Evolutionary conservation across 2,329 filamentous ascomycete species (phyloP), one percentile per base, ranked within the genome.

Genomic region (Xylaria sp.): DNA sequence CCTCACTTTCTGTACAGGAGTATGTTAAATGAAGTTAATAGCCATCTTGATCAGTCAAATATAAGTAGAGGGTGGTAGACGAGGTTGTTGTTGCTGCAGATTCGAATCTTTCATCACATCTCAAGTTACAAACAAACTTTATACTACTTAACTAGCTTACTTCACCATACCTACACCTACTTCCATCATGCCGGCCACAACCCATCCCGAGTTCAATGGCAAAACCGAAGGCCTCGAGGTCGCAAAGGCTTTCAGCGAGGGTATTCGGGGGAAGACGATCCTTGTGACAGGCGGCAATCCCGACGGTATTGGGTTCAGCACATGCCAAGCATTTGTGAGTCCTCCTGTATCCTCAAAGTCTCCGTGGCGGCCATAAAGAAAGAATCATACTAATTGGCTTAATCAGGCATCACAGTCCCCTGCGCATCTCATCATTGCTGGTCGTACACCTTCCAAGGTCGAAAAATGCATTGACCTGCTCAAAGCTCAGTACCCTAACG

Each of bases 181-280:
- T 23, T 8, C 20, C 65, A 75, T 56, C 39, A 77, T 77, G 76
- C 67, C 76, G n/a, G 51, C 70, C 31, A 81, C 79, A 59, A 80
- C 79, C 20, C 70, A 82, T 69, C 68, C 80, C 28, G 74, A 80
- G 23, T 82, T 81, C 67, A 74, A 78, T 58, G 65, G 65, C 1
- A 69, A 78, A 0, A 83, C 82, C 18, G 79, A 82, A 69, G 80
- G 72, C n/a, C 62, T 79, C 9, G 80, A 82, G 25, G 81, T 83
- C 13, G 80, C 81, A 25, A 74, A 77, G 48, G 76, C 76, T 18
- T 83, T 83, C 62, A 71, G 75, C 9, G 73, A 76, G 6, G 65
- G 59, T 1, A 76, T 84, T 67, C 73, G 63, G 5, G 81, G 79
- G 28, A 84, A 81, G 74, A 82, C 79, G 6, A 73, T 80, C 8